Conservation (phyloP, 2,329 filamentous ascomycete genomes). For the Metarhizium sp. region DNA sequence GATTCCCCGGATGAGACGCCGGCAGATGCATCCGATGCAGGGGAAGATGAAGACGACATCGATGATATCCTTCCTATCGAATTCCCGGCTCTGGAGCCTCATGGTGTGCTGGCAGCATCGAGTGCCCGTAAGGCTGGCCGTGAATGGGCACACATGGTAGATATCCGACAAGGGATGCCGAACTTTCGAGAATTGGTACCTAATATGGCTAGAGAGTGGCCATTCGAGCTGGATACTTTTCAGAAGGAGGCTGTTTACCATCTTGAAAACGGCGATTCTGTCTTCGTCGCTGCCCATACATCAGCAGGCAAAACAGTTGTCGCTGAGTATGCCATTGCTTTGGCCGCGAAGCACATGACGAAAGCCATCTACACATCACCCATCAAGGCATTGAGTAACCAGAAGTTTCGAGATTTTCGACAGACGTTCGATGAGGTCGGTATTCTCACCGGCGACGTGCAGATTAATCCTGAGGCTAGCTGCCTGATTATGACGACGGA, state of each 20-base stretch:
- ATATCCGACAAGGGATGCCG: constrained; percentile 85
- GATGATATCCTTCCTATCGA: constrained; percentile 85
- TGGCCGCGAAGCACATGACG: constrained; percentile 98
- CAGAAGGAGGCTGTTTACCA: constrained; percentile 99
- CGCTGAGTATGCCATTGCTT: constrained; percentile 92
- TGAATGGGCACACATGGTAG: constrained; percentile 98
- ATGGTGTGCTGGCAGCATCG: constrained; percentile 63
- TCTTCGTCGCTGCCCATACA: constrained; percentile 95
- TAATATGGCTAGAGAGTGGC: constrained; percentile 93
- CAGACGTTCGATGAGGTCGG: constrained; percentile 89
- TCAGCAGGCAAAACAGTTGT: constrained; percentile 98
- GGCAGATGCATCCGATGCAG: constrained; percentile 21
- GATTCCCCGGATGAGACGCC: constrained; percentile 11
- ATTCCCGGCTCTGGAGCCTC: constrained; percentile 83
- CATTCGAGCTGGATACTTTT: constrained; percentile 95
- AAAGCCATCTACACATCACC: constrained; percentile 99
- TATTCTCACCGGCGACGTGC: constrained; percentile 93
- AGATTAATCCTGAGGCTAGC: constrained; percentile 94
- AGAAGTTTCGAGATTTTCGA: constrained; percentile 95
- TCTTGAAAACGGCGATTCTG: constrained; percentile 89
- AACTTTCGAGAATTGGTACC: constrained; percentile 92
- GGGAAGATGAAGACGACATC: constrained; percentile 54
- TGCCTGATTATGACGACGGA: constrained; percentile 99
- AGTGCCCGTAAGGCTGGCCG: constrained; percentile 64
- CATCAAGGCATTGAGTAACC: constrained; percentile 96